phyloP scores from a whole-genome alignment of 1,284 basidiomycete genomes.

The Fistulinella cinereoalba region DNA sequence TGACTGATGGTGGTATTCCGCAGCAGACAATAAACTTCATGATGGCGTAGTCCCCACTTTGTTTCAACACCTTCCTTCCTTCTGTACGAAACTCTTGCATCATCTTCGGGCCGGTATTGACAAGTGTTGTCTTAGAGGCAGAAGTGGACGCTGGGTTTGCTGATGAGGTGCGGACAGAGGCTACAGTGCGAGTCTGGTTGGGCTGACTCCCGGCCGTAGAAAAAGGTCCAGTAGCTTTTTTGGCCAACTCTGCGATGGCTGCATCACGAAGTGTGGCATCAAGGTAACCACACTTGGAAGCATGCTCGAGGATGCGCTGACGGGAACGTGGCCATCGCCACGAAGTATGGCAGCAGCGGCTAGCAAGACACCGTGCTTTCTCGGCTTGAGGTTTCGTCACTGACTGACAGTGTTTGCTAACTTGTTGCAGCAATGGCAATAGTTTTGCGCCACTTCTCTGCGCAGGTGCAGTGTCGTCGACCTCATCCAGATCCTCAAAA shows the following conservation, averaged over 20 bases:
- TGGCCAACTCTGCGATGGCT: neutral
- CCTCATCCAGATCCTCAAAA: neutral
- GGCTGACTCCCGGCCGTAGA: too few relatives aligned
- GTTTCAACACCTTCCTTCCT: too few relatives aligned
- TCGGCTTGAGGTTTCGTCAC: neutral
- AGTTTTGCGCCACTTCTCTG: neutral
- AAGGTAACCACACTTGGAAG: neutral
- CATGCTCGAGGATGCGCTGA: neutral
- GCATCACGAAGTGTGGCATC: neutral
- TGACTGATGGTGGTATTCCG: too few relatives aligned
- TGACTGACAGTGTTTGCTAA: neutral
- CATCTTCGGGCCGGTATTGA: too few relatives aligned
- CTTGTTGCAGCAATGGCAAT: neutral
- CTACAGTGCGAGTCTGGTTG: too few relatives aligned
- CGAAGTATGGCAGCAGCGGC: neutral
- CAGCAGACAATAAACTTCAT: too few relatives aligned
- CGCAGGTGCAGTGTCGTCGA: neutral
- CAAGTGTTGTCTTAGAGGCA: too few relatives aligned
- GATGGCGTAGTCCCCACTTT: too few relatives aligned
- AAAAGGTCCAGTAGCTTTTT: too few relatives aligned
- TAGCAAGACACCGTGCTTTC: neutral
- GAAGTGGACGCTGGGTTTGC: too few relatives aligned
- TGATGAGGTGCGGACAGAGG: too few relatives aligned
- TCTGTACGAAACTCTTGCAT: too few relatives aligned
- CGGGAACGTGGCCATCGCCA: neutral